Conservation (phyloP, 2,329 filamentous ascomycete genomes). For the Pyricularia sp. region DNA sequence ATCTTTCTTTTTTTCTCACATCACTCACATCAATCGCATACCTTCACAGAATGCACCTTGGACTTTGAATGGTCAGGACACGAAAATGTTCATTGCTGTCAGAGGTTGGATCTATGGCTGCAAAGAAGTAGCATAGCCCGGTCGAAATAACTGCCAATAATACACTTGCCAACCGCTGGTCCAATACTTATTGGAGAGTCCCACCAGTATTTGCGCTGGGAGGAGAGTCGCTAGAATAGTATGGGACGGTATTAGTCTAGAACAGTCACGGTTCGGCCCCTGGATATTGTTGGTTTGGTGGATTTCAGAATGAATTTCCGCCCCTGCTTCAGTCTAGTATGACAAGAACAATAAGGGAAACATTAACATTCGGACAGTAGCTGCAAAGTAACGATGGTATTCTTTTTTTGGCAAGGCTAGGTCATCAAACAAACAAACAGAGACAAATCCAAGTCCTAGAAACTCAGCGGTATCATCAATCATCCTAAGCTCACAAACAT, state of each 20-base stretch:
- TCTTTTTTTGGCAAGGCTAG: not conserved
- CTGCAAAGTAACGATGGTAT: not conserved
- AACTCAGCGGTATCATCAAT: not conserved
- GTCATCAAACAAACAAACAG: not conserved
- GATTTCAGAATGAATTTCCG: no score
- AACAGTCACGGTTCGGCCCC: no score
- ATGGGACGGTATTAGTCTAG: no score
- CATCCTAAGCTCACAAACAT: not conserved
- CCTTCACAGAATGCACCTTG: not conserved
- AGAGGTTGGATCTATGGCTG: not conserved
- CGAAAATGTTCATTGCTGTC: not conserved
- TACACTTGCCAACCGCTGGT: not conserved
- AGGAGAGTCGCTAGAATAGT: no score
- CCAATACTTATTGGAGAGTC: not conserved
- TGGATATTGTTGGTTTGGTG: no score
- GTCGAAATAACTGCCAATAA: not conserved
- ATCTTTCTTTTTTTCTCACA: no score
- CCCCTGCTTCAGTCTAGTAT: no score
- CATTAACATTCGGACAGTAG: not conserved
- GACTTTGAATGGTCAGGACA: not conserved
- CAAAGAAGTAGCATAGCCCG: not conserved
- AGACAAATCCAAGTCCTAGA: not conserved
- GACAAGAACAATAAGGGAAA: no score
- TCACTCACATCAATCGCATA: not conserved
- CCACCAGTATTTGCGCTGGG: not conserved